Base-by-base conservation (phyloP, 345 rosid species). In the Eucalyptus viminalis region DNA sequence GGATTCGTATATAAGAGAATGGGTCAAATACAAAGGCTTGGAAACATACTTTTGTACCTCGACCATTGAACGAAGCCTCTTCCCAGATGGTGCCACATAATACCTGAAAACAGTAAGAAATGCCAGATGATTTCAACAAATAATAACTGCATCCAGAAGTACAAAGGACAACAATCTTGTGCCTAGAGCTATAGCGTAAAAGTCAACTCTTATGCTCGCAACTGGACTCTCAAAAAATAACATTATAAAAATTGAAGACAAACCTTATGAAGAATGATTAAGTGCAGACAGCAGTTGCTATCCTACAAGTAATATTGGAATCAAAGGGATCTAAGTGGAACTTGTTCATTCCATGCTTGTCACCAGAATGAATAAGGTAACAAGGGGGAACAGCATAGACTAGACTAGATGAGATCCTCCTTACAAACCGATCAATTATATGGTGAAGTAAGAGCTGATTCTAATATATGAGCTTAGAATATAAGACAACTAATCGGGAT, bases 11-110 rank as follows among this genome's bases (percentile, higher is more conserved):
- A 1, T 67, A 54, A 47, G 44, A 49, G 34, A 69, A 83, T 17
- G 11, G 89, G 14, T 83, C 16, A 56, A 49, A 87, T 19, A 25
- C 54, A 88, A 60, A 67, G 86, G 24, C 86, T n/a, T n/a, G 49
- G 24, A 37, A 37, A 92, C 96, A 58, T 91, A 97, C 99, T 95
- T 97, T 90, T 95, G 95, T 86, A 97, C 88, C 92, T 97, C 99
- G 40, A 95, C 96, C 93, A 88, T 94, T 25, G 99, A 97, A 81
- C 98, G 98, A 89, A 97, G 95, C 91, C 93, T 96, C 95, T 97
- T 97, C 88, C 99, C 99, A 25, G 98, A 92, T 1, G 99, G 99
- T 85, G 99, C 92, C 89, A 89, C 94, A 62, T 97, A 97, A 92
- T 97, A 97, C 88, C 99, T 97, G 95, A 93, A 92, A 40, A 76